phyloP scores from a whole-genome alignment of 352 stramenopile species.

The Phytophthora kernoviae region DNA sequence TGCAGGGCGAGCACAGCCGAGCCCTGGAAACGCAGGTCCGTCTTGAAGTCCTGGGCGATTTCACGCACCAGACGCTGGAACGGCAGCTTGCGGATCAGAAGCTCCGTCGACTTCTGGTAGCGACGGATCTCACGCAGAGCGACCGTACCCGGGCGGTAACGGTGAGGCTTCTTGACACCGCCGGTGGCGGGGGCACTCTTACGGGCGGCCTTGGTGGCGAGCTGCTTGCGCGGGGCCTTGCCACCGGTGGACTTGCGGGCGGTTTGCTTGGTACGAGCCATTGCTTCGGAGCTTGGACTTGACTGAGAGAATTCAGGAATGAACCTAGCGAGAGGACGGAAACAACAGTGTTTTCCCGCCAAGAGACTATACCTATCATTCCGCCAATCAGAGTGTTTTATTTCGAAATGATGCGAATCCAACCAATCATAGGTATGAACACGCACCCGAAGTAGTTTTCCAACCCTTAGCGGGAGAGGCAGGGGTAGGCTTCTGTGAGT shows the following conservation, averaged over 20 bases:
- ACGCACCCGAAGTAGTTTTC: not conserved
- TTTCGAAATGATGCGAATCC: slow-evolving; percentile 3
- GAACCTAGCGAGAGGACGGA: not conserved
- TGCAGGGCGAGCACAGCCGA: slow-evolving; percentile 86
- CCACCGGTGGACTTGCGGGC: slow-evolving; percentile 92
- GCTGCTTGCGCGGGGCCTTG: slow-evolving; percentile 92
- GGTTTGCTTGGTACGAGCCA: slow-evolving; percentile 95
- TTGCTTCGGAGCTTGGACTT: slow-evolving; percentile 31
- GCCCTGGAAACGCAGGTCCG: slow-evolving; percentile 88
- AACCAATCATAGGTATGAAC: slow-evolving; percentile 18
- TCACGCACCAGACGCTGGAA: slow-evolving; percentile 97
- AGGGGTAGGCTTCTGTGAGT: slow-evolving; percentile 18
- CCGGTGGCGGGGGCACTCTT: slow-evolving; percentile 89
- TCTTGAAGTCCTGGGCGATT: slow-evolving; percentile 89
- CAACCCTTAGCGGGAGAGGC: not conserved
- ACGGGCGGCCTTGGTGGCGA: slow-evolving; percentile 87
- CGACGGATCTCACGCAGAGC: slow-evolving; percentile 97
- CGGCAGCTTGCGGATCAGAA: slow-evolving; percentile 96
- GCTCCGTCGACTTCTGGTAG: slow-evolving; percentile 97
- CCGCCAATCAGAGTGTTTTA: slow-evolving; percentile 27
- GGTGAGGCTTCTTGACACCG: slow-evolving; percentile 94
- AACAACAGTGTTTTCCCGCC: slow-evolving; percentile 1
- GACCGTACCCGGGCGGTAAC: slow-evolving; percentile 85
- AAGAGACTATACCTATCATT: not conserved
- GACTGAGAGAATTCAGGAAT: slow-evolving; percentile 47